Conservation (phyloP, 495 filamentous ascomycete genomes). For the Annulohypoxylon bovei region DNA sequence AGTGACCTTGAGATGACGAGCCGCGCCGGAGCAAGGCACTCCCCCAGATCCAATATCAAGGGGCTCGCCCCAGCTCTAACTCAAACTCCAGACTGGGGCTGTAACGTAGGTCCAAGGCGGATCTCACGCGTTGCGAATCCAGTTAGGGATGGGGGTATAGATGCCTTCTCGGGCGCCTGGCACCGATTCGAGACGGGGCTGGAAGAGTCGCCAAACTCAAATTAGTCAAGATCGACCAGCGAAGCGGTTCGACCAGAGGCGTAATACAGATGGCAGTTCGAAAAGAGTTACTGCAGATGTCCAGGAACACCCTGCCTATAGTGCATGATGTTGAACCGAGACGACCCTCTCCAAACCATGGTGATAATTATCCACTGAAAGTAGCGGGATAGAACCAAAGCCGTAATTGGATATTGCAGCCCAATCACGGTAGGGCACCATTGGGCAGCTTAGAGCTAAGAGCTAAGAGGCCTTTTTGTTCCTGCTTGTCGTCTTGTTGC, state of each 20-base stretch:
- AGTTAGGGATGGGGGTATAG: constrained; percentile 27
- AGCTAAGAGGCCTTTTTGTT: constrained; percentile 18
- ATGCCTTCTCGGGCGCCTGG: constrained; percentile 41
- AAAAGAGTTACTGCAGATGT: constrained; percentile 29
- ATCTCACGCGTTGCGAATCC: constrained; percentile 21
- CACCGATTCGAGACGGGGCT: constrained; percentile 40
- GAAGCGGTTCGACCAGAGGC: constrained; percentile 25
- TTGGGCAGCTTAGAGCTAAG: constrained; percentile 46
- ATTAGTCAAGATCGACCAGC: constrained; percentile 40
- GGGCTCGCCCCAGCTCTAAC: constrained; percentile 43
- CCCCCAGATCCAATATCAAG: constrained; percentile 27
- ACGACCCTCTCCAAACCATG: constrained; percentile 25
- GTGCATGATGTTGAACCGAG: constrained; percentile 23
- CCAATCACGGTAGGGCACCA: constrained; percentile 47
- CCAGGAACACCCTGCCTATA: constrained; percentile 43
- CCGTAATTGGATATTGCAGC: constrained; percentile 40
- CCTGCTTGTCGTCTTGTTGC: constrained; percentile 37
- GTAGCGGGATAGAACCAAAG: constrained; percentile 20
- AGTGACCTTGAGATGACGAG: constrained; percentile 24
- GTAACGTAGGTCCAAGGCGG: constrained; percentile 40
- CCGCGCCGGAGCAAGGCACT: constrained; percentile 34
- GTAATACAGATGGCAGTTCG: constrained; percentile 33
- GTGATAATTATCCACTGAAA: constrained; percentile 32
- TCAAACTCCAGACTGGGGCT: constrained; percentile 36
- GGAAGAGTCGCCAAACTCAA: constrained; percentile 37